These are phyloP conservation scores for Arctium lappa DNA, from an alignment of 129 eudicot species.

Conservation along the genomic window DNA sequence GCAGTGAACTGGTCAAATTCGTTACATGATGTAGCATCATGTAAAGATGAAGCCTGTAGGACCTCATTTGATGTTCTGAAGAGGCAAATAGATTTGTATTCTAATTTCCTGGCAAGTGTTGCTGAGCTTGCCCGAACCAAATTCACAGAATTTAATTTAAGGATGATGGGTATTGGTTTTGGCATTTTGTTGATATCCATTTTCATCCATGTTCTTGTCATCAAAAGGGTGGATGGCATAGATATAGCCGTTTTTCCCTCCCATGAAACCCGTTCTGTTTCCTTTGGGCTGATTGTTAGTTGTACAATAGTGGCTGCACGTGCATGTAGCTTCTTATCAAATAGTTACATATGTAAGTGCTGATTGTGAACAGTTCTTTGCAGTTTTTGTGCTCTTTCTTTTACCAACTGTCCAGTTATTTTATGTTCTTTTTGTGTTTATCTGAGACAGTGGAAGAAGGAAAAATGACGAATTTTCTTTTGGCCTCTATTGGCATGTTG, in stretches of 20 bases:
- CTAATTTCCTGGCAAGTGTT: constrained; percentile 58
- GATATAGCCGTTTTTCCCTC: constrained; percentile 19
- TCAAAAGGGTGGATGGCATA: constrained; percentile 44
- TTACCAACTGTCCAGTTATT: not conserved
- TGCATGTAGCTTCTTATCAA: constrained; percentile 87
- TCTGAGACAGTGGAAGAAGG: constrained; percentile 91
- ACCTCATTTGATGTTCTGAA: constrained; percentile 41
- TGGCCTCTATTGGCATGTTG: constrained; percentile 70
- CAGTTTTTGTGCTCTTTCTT: constrained; percentile 9
- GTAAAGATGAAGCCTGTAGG: constrained; percentile 23
- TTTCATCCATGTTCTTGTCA: constrained; percentile 45
- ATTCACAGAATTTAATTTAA: constrained; percentile 90
- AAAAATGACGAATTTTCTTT: constrained; percentile 70
- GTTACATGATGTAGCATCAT: constrained; percentile 21
- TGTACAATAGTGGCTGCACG: constrained; percentile 57
- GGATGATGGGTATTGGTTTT: constrained; percentile 73
- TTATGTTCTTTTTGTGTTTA: constrained; percentile 6
- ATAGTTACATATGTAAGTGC: constrained; percentile 91
- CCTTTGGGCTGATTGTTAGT: constrained; percentile 50
- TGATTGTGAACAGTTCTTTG: constrained; percentile 1
- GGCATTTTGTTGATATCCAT: constrained; percentile 67
- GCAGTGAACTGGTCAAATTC: constrained; percentile 55
- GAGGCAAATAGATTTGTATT: constrained; percentile 61
- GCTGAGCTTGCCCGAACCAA: constrained; percentile 86
- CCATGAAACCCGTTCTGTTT: constrained; percentile 20